Evolutionary conservation across 495 filamentous ascomycete species (phyloP).

Genomic region (Parmelia sp.): DNA sequence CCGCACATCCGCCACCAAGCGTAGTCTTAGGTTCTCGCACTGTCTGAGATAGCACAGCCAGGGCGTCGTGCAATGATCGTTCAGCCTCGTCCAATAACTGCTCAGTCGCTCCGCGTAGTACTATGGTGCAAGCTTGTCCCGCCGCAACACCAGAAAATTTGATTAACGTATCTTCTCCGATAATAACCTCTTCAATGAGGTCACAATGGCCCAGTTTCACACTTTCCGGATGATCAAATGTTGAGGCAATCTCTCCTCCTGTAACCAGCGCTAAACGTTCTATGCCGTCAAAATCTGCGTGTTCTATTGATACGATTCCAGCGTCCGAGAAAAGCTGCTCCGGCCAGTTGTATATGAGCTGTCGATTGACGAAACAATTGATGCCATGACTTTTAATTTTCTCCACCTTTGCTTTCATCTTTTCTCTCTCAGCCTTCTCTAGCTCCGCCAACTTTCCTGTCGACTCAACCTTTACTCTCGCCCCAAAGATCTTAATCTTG

Average conservation of each 20-base stretch:
- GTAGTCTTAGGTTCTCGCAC: conserved; percentile 91
- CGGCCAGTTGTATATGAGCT: conserved; percentile 99
- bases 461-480: conserved; percentile 87
- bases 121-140: conserved; percentile 92
- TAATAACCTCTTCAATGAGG: conserved; percentile 94
- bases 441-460: conserved; percentile 94
- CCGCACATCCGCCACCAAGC: conserved; percentile 89
- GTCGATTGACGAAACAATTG: conserved; percentile 99
- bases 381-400: conserved; percentile 98
- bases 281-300: conserved; percentile 97
- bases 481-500: conserved; percentile 99
- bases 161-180: conserved; percentile 94
- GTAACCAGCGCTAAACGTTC: conserved; percentile 93
- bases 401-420: conserved; percentile 99
- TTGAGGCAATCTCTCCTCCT: conserved; percentile 93
- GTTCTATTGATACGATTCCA: conserved; percentile 96
- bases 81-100: conserved; percentile 96
- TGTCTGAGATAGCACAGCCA: conserved; percentile 95
- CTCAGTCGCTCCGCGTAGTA: conserved; percentile 91
- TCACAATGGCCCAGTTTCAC: conserved; percentile 95
- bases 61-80: conserved; percentile 89
- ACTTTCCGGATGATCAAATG: conserved; percentile 94
- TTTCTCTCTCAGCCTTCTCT: conserved; percentile 95
- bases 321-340: conserved; percentile 98
- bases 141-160: conserved; percentile 95